Evolutionary conservation across 2,329 filamentous ascomycete species (phyloP).

Genomic region (Paecilomyces sp.): DNA sequence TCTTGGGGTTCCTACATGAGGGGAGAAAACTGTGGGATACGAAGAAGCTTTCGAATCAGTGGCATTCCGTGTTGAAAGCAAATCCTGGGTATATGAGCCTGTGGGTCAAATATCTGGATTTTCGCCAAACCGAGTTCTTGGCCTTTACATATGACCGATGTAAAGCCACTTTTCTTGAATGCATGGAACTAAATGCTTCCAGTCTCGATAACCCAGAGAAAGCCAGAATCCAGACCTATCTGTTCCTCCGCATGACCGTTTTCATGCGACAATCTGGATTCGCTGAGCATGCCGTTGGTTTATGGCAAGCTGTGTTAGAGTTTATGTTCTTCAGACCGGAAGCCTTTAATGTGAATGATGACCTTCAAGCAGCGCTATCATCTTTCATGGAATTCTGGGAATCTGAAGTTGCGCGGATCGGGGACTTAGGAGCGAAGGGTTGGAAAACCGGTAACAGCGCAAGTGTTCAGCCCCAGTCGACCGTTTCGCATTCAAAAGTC

Average conservation of each 20-base stretch:
- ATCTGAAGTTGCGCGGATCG: slow-evolving; percentile 69
- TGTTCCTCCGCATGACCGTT: slow-evolving; percentile 66
- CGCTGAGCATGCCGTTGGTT: slow-evolving; percentile 64
- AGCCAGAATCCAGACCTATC: slow-evolving; percentile 51
- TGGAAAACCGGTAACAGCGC: slow-evolving; percentile 45
- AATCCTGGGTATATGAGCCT: slow-evolving; percentile 54
- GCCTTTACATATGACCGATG: slow-evolving; percentile 63
- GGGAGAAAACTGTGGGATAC: slow-evolving; percentile 67
- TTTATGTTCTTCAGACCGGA: slow-evolving; percentile 56
- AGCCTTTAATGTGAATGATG: slow-evolving; percentile 12
- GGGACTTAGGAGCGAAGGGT: slow-evolving; percentile 63
- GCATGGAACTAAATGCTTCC: slow-evolving; percentile 40
- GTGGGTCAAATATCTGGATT: slow-evolving; percentile 69
- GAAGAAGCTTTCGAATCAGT: slow-evolving; percentile 55
- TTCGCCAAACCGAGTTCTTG: slow-evolving; percentile 59
- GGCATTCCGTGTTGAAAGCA: slow-evolving; percentile 54
- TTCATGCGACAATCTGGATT: slow-evolving; percentile 74
- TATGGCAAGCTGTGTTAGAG: slow-evolving; percentile 80
- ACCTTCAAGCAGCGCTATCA: slow-evolving; percentile 11
- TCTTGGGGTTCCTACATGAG: slow-evolving; percentile 65
- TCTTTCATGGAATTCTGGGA: slow-evolving; percentile 77
- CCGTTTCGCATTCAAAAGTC: slow-evolving; percentile 15
- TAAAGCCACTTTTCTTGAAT: slow-evolving; percentile 52
- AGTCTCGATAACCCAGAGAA: slow-evolving; percentile 14
- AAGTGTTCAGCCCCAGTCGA: slow-evolving; percentile 27